Percentiles rank a stretch among this genome's conserved stretches.
Evolutionary conservation across 306 rosid genomes (phyloP).

Genomic region (Glycine soja): DNA sequence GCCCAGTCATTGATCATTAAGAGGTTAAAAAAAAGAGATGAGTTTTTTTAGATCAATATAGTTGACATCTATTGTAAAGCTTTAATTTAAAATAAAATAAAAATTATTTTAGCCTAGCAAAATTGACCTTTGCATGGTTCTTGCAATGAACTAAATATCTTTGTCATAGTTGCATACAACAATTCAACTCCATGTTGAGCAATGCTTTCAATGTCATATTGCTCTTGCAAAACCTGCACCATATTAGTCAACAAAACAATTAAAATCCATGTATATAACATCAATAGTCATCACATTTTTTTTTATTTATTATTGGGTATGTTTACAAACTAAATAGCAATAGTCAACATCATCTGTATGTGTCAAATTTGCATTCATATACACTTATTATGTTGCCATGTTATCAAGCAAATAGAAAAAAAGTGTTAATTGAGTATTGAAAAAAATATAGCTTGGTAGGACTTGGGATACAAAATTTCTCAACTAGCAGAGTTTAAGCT

Average conservation of each 20-base stretch:
- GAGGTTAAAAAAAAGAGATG: slow-evolving; percentile 39
- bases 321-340: neutral
- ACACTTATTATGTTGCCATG: neutral
- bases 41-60: slow-evolving; percentile 18
- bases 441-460: neutral
- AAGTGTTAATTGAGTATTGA: neutral
- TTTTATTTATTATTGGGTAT: neutral
- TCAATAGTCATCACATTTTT: slow-evolving; percentile 11
- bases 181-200: slow-evolving; percentile 69
- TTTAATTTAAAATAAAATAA: slow-evolving; percentile 23
- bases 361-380: neutral
- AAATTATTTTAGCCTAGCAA: slow-evolving; percentile 39
- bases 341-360: too few species aligned
- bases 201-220: slow-evolving; percentile 62
- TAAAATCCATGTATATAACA: slow-evolving; percentile 26
- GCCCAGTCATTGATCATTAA: slow-evolving; percentile 49
- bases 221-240: slow-evolving; percentile 74
- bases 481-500: neutral
- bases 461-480: neutral
- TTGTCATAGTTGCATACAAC: slow-evolving; percentile 65
- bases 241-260: slow-evolving; percentile 34
- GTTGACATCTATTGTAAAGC: slow-evolving; percentile 28
- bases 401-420: neutral
- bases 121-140: slow-evolving; percentile 72
- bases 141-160: slow-evolving; percentile 68